Evolutionary conservation across 495 filamentous ascomycete genomes (phyloP).

Genomic region (Hypoxylon intermedium): DNA sequence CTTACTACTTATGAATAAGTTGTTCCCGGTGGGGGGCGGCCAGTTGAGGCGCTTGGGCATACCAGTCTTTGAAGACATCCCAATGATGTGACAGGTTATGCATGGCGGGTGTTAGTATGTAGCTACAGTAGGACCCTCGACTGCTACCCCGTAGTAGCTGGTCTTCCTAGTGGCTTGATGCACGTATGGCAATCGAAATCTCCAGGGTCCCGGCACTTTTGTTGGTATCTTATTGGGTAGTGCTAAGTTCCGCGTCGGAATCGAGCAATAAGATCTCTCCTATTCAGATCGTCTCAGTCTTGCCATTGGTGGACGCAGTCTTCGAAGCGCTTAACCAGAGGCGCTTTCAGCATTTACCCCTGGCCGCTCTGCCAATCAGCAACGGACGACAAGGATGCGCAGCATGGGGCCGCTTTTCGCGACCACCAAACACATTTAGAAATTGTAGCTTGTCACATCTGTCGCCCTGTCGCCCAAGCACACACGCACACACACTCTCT

Average conservation of each 20-base stretch:
- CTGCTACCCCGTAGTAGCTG: constrained; percentile 3
- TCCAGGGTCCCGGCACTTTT: constrained; percentile 33
- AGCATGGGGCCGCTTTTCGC: constrained; percentile 17
- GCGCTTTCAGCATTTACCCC: constrained; percentile 32
- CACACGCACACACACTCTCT: no score
- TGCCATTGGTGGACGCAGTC: constrained; percentile 31
- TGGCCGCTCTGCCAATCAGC: constrained; percentile 37
- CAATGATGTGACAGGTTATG: constrained; percentile 31
- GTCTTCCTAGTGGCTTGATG: constrained; percentile 21
- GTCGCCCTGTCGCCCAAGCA: constrained; percentile 30
- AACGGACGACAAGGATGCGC: constrained; percentile 19
- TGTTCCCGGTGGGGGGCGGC: constrained; percentile 7
- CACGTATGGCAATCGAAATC: constrained; percentile 32
- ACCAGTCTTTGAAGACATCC: constrained; percentile 7
- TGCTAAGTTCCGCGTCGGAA: constrained; percentile 19
- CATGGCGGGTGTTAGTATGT: constrained; percentile 19
- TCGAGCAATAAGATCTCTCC: constrained; percentile 31
- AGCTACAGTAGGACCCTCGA: constrained; percentile 9
- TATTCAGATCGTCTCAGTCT: constrained; percentile 29
- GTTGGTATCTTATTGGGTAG: constrained; percentile 23
- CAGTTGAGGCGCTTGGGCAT: constrained; percentile 26
- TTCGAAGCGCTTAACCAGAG: constrained; percentile 39
- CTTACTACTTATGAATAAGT: constrained; percentile 33
- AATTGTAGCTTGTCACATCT: constrained; percentile 38
- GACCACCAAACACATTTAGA: constrained; percentile 25